Conservation (phyloP, 2,329 filamentous ascomycete genomes). For the Zasmidium angulare region DNA sequence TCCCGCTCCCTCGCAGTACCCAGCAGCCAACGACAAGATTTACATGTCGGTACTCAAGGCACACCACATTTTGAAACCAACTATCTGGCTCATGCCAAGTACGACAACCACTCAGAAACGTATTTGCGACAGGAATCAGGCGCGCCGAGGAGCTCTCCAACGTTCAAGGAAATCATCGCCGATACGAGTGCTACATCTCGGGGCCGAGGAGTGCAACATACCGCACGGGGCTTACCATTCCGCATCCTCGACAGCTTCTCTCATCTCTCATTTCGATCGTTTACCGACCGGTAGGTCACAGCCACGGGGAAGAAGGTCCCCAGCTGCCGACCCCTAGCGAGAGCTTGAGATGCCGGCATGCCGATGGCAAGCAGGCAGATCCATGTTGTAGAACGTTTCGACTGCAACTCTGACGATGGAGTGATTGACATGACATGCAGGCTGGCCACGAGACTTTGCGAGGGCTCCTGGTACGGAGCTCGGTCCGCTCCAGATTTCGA, state of each 20-base stretch:
- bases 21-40: too few relatives aligned
- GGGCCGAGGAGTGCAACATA: not conserved
- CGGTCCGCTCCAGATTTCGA: not conserved
- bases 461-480: not conserved
- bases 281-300: not conserved
- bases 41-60: too few relatives aligned
- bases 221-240: not conserved
- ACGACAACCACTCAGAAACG: too few relatives aligned
- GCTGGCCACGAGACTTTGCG: not conserved
- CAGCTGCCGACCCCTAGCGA: not conserved
- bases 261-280: not conserved
- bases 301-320: not conserved
- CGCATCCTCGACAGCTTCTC: not conserved
- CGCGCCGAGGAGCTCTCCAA: too few relatives aligned
- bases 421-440: not conserved
- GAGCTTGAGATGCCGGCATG: not conserved
- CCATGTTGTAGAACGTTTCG: not conserved
- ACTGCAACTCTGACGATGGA: not conserved
- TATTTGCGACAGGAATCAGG: too few relatives aligned
- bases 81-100: too few relatives aligned
- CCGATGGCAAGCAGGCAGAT: not conserved
- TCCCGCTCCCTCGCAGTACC: too few relatives aligned
- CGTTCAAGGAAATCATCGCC: too few relatives aligned
- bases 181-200: not conserved
- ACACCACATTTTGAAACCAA: too few relatives aligned